phyloP scores from a whole-genome alignment of 768 basidiomycete genomes.

The Boletus bicolor region DNA sequence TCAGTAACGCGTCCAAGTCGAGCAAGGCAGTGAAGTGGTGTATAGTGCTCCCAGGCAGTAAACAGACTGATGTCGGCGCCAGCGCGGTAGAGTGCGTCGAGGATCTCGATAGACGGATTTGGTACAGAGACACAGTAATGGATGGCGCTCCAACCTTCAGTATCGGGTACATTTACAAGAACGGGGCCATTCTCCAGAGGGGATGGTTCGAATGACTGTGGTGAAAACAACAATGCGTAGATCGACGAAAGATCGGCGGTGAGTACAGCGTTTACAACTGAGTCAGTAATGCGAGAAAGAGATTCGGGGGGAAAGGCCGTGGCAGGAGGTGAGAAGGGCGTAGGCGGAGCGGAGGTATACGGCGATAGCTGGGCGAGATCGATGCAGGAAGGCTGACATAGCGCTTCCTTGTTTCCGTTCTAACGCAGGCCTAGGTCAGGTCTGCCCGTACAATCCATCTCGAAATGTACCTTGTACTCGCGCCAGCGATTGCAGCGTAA shows the following conservation, averaged over 20 bases:
- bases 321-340: constrained; percentile 30
- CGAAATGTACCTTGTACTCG: constrained; percentile 50
- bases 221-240: constrained; percentile 54
- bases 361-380: constrained; percentile 27
- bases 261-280: constrained; percentile 53
- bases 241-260: constrained; percentile 49
- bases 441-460: not conserved
- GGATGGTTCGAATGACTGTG: constrained; percentile 43
- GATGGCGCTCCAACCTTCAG: constrained; percentile 68
- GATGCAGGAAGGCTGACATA: constrained; percentile 24
- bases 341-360: constrained; percentile 16
- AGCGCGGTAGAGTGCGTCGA: constrained; percentile 72
- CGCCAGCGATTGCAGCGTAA: constrained; percentile 60
- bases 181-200: constrained; percentile 37
- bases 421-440: constrained; percentile 12
- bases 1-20: constrained; percentile 34
- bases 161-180: constrained; percentile 68
- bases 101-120: constrained; percentile 54
- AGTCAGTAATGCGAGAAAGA: constrained; percentile 43
- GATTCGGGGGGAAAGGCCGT: constrained; percentile 39
- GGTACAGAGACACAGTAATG: constrained; percentile 62
- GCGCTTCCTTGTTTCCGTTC: constrained; percentile 32
- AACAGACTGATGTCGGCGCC: constrained; percentile 74
- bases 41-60: constrained; percentile 60
- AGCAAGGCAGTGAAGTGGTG: constrained; percentile 67